Evolutionary conservation across 257 asterid species (phyloP), one percentile per base, ranked within the genome.

Genomic region (Nicotiana paniculata): DNA sequence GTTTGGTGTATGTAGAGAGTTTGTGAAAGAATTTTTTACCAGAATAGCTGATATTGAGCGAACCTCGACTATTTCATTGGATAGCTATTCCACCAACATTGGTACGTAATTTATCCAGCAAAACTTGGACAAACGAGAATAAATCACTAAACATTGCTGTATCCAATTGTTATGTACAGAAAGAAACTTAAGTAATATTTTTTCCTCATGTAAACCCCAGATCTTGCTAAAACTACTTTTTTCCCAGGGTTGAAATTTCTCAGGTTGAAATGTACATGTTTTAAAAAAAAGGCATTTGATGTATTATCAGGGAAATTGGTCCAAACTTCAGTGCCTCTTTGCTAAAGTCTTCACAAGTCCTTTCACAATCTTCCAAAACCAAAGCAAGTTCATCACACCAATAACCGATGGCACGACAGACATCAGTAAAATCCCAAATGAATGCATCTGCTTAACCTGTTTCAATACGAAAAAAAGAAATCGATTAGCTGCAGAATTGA

Each of bases 341-440:
- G 90, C 89, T 28, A 93, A 77, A 3, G 93, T 90, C 89, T 93
- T 94, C 87, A 53, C 82, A 81, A 94, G 43, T 59, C 97, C 98
- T 77, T 83, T 91, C 48, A 83, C 75, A 48, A 94, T 94, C 90
- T 91, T 93, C 88, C 90, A 76, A 86, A 94, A 93, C 98, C 98
- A 94, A 17, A 86, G 4, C 79, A 86, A 59, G 84, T 94, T 94
- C 97, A 94, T 87, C 39, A 89, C 82, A 16, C 89, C 85, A 17
- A 94, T 86, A 61, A 83, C 72, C 5, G 88, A 12, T 3, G 97
- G 96, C 32, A 87, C 85, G 4, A 82, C 67, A 12, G 85, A 59
- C 32, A 89, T 81, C 91, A 91, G 82, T 17, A 68, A 18, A 17
- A 69, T 81, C 70, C 93, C 97, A n/a, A 82, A 68, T 1, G 57